Evolutionary conservation across 805 yeast species (phyloP).

Genomic region (Cyberlindnera mycetangii): DNA sequence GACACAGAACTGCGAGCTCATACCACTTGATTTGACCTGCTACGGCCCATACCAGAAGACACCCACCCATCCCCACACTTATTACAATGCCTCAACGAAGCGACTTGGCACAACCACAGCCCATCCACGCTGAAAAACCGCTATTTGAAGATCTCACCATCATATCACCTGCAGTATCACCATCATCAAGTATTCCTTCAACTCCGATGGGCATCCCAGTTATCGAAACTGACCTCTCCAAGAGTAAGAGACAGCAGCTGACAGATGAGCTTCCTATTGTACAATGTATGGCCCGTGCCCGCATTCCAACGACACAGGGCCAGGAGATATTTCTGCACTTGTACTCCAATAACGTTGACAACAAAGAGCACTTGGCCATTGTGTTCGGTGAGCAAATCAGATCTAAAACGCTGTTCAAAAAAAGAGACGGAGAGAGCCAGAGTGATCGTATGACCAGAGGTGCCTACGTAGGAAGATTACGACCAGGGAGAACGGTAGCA

Average conservation of each 20-base stretch:
- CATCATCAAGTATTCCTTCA: slow-evolving; percentile 26
- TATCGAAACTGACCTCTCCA: slow-evolving; percentile 10
- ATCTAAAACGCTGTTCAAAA: slow-evolving; percentile 65
- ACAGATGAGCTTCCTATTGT: slow-evolving; percentile 69
- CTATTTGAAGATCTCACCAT: slow-evolving; percentile 36
- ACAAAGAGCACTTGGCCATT: slow-evolving; percentile 93
- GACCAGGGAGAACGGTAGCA: slow-evolving; percentile 79
- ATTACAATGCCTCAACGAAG: slow-evolving; percentile 3
- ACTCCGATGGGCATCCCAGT: slow-evolving; percentile 30
- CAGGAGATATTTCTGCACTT: slow-evolving; percentile 91
- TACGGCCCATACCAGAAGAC: background rate
- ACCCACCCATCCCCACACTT: background rate
- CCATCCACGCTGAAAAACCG: slow-evolving; percentile 16
- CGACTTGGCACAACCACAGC: slow-evolving; percentile 20
- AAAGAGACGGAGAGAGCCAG: slow-evolving; percentile 71
- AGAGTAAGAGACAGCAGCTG: slow-evolving; percentile 36
- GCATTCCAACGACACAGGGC: slow-evolving; percentile 95
- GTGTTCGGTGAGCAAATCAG: slow-evolving; percentile 93
- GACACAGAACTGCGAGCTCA: background rate
- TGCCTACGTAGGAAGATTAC: slow-evolving; percentile 86
- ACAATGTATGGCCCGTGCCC: slow-evolving; percentile 86
- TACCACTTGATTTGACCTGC: background rate
- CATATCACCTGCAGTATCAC: slow-evolving; percentile 39
- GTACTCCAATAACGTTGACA: slow-evolving; percentile 80
- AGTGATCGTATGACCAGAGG: slow-evolving; percentile 98